Evolutionary conservation across 169 alveolate species (phyloP), one percentile per base, ranked within the genome.

Genomic region (Babesia bovis): DNA sequence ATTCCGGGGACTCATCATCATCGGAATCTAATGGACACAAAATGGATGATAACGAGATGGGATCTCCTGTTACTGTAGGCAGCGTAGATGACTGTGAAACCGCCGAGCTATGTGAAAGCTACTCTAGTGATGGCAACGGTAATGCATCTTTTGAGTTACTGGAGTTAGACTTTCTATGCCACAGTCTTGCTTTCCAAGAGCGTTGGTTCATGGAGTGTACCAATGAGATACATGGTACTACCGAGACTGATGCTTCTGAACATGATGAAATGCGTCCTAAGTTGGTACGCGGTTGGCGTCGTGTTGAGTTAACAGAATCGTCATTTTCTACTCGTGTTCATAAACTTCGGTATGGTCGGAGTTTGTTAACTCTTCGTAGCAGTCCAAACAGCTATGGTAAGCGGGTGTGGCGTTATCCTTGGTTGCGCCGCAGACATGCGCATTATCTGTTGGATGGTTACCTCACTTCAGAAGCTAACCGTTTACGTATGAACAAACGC

Each of bases 81-180:
- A n/a, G n/a, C n/a, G n/a, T n/a, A n/a, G n/a, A n/a, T n/a, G n/a
- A n/a, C n/a, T n/a, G n/a, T n/a, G n/a, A n/a, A n/a, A n/a, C n/a
- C n/a, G n/a, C n/a, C n/a, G n/a, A n/a, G n/a, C n/a, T n/a, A n/a
- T n/a, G n/a, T n/a, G n/a, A n/a, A n/a, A n/a, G n/a, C n/a, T 38
- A 38, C 45, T 7, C 45, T 38, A 38, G 7, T 38, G 13, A 7
- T 38, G 45, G n/a, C 7, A 38, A 13, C n/a, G n/a, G 7, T 41
- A 36, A 41, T 19, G 69, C 56, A 32, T 59, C 69, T 9, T n/a
- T 63, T 1, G 23, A 30, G 60, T 49, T 63, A 32, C 61, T 63
- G 50, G 21, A 17, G 40, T 52, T 63, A 25, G 73, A 63, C 73
- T 63, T 47, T 32, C 45, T 63, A 5, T 45, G 51, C 15, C 30